A percentile compares a stretch with the other conserved stretches of the same genome.
Evolutionary conservation across 1,284 basidiomycete species (phyloP).

Genomic region (Gastroboletus turbinatus): DNA sequence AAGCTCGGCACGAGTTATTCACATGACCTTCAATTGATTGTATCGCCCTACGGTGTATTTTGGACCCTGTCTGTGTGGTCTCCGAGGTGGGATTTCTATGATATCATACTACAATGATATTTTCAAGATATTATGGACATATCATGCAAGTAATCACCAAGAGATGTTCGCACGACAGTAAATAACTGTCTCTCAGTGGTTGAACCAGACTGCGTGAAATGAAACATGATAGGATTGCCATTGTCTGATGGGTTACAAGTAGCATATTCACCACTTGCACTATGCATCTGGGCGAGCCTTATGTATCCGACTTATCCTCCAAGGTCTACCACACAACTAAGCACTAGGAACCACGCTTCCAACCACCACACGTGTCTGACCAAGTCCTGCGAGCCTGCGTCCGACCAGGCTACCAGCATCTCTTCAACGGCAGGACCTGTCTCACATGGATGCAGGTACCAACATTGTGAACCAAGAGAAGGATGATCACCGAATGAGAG

Average conservation of each 20-base stretch:
- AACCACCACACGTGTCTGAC: conserved; percentile 50
- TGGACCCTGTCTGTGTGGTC: too few relatives aligned
- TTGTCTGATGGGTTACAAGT: not conserved
- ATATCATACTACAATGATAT: too few relatives aligned
- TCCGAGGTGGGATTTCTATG: too few relatives aligned
- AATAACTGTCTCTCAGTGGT: too few relatives aligned
- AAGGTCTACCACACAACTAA: conserved; percentile 60
- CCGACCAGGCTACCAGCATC: conserved; percentile 51
- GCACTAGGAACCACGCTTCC: conserved; percentile 72
- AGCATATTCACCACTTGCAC: not conserved
- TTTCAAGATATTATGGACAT: too few relatives aligned
- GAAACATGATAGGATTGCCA: not conserved
- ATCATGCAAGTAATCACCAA: too few relatives aligned
- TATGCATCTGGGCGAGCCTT: not conserved
- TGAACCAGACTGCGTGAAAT: too few relatives aligned
- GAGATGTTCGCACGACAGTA: too few relatives aligned
- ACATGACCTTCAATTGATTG: too few relatives aligned
- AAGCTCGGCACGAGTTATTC: too few relatives aligned
- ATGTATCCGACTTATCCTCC: not conserved
- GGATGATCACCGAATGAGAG: conserved; percentile 85
- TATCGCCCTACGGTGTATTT: too few relatives aligned
- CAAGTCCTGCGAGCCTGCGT: conserved; percentile 19
- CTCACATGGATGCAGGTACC: conserved; percentile 85
- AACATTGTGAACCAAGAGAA: conserved; percentile 64
- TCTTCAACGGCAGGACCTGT: conserved; percentile 64